phyloP scores from a whole-genome alignment of 2,329 filamentous ascomycete genomes.

The Colletotrichum tabaci region DNA sequence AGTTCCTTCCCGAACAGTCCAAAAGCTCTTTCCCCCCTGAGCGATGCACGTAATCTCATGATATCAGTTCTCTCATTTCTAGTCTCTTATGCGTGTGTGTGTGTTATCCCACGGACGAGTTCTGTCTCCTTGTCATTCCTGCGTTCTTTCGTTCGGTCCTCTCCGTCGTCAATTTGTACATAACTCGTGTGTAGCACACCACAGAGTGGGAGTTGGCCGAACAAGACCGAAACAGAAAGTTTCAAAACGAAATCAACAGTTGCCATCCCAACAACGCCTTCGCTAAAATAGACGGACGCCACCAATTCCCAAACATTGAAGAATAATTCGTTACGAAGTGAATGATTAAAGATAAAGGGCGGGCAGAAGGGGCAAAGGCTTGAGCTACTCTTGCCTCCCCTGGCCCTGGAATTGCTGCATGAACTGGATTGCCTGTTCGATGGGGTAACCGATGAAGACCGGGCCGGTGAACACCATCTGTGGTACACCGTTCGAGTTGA shows the following conservation, averaged over 20 bases:
- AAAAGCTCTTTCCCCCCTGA: not conserved
- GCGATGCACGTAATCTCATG: conserved; percentile 4
- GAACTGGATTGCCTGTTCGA: conserved; percentile 84
- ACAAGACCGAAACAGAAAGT: not conserved
- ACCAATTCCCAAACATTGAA: not conserved
- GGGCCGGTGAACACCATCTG: conserved; percentile 93
- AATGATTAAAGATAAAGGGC: conserved; percentile 16
- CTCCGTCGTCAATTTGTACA: conserved; percentile 23
- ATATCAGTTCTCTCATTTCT: conserved; percentile 37
- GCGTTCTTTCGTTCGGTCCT: conserved; percentile 20
- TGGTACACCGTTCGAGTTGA: conserved; percentile 55
- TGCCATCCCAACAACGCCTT: conserved; percentile 36
- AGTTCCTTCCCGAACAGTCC: not conserved
- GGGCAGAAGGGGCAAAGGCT: not conserved
- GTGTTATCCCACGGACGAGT: conserved; percentile 39
- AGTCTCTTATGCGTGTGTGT: conserved; percentile 3
- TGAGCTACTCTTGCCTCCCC: conserved; percentile 46
- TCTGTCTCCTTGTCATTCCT: conserved; percentile 33
- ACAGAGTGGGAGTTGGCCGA: not conserved
- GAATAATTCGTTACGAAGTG: conserved; percentile 3
- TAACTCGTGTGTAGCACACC: conserved; percentile 23
- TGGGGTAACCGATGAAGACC: conserved; percentile 92
- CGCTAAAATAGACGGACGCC: conserved; percentile 31
- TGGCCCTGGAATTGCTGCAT: conserved; percentile 73
- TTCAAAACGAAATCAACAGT: not conserved